Percentiles rank a stretch among this genome's conserved stretches.
Conservation (phyloP, 2,329 filamentous ascomycete genomes). For the Trichoderma simmonsii region DNA sequence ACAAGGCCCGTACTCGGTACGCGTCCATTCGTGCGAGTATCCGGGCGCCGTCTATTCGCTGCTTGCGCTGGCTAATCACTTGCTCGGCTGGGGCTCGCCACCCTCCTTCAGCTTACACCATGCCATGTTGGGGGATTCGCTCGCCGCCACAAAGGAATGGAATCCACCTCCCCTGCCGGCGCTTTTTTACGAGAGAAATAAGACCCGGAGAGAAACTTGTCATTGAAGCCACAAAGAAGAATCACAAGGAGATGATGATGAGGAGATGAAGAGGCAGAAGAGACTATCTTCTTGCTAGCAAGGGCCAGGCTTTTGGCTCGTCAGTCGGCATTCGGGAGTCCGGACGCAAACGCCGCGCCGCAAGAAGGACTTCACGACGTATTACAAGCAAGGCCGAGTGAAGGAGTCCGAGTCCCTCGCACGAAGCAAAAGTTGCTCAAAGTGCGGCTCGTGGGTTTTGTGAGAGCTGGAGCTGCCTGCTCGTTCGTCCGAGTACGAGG, state of each 20-base stretch:
- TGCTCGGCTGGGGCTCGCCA: conserved; percentile 13
- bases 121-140: conserved; percentile 18
- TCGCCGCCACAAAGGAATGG: conserved; percentile 18
- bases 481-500: conserved; percentile 7
- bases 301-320: not conserved
- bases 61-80: not conserved
- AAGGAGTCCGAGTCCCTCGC: not conserved
- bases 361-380: not conserved
- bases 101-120: conserved; percentile 17
- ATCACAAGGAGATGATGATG: not conserved
- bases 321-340: not conserved
- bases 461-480: not conserved
- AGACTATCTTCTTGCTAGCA: not conserved
- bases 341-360: not conserved
- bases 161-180: conserved; percentile 8
- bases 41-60: conserved; percentile 6
- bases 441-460: not conserved
- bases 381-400: not conserved
- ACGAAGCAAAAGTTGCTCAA: not conserved
- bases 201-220: not conserved
- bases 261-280: not conserved
- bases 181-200: not conserved
- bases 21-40: not conserved
- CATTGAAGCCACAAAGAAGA: not conserved
- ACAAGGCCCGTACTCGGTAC: not conserved